phyloP scores from a whole-genome alignment of 2,329 filamentous ascomycete genomes.

The Colletotrichum kahawae region DNA sequence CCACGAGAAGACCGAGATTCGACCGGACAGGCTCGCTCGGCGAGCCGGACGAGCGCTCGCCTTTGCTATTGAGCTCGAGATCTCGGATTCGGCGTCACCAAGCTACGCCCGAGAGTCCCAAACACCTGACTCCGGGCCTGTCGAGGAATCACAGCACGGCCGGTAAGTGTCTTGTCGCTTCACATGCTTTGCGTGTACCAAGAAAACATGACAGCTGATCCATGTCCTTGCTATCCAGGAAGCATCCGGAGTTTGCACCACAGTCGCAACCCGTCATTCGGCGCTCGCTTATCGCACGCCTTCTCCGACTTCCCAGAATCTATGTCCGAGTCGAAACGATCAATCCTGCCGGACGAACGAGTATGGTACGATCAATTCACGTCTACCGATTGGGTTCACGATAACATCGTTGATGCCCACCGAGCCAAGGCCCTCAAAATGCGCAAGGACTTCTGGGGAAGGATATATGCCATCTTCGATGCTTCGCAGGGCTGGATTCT shows the following conservation, averaged over 20 bases:
- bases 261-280: constrained; percentile 63
- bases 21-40: constrained; percentile 9
- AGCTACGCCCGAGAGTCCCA: constrained; percentile 23
- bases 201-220: background rate
- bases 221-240: constrained; percentile 30
- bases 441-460: constrained; percentile 85
- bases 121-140: constrained; percentile 24
- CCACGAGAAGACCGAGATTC: constrained; percentile 19
- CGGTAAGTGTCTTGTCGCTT: constrained; percentile 34
- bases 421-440: constrained; percentile 83
- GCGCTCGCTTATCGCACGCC: constrained; percentile 66
- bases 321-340: constrained; percentile 68
- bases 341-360: constrained; percentile 78
- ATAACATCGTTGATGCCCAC: constrained; percentile 92
- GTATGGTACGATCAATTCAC: constrained; percentile 99
- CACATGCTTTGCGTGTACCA: background rate
- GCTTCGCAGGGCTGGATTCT: constrained; percentile 93
- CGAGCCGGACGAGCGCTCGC: constrained; percentile 47
- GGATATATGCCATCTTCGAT: constrained; percentile 78
- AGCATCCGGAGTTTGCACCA: constrained; percentile 51
- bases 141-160: constrained; percentile 49
- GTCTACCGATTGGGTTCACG: constrained; percentile 97
- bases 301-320: constrained; percentile 63
- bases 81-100: constrained; percentile 44
- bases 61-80: constrained; percentile 44